Base-by-base conservation (phyloP, 257 asterid species). In the Plectranthus barbatus region DNA sequence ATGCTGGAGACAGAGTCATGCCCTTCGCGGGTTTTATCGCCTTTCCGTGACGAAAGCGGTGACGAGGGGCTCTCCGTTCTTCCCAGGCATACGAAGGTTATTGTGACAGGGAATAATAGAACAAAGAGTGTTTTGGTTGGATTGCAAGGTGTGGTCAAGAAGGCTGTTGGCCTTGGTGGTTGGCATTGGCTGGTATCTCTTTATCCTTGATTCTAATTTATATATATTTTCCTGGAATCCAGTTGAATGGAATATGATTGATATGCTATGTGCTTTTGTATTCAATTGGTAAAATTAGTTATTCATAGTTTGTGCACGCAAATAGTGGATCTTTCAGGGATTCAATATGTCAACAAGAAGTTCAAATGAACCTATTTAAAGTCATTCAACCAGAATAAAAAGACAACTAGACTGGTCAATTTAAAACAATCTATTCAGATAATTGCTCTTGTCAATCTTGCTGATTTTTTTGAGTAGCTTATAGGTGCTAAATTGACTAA, bases 91-190 rank as follows among this genome's bases (percentile, higher is more conserved):
- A 91, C 98, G 1, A 91, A 91, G 78, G 98, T 91, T 67, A 66
- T 91, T 61, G 98, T 91, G 69, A 91, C 95, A 0, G 98, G 98
- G 58, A 91, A 91, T 81, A 91, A 88, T 79, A 80, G 97, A 74
- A 91, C 97, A 18, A 91, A 91, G 81, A 88, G 95, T 64, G 94
- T 91, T 69, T 80, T 91, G 83, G 94, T 91, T 40, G 98, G 98
- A 19, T 77, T 91, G 75, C 97, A 88, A 84, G 98, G 98, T 37
- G 93, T 88, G 49, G 98, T 91, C 72, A 91, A 91, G 92, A 91
- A 91, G 67, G 96, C 98, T 73, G 96, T 91, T 76, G 97, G 98
- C 9, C 97, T 91, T 75, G 98, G 98, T 59, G 97, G 97, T 65
- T 86, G 98, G 98, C 98, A 91, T 83, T 91, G 98, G 98, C 93